Base-by-base conservation (phyloP, 2,329 filamentous ascomycete species). In the Lasiodiplodia citricola region DNA sequence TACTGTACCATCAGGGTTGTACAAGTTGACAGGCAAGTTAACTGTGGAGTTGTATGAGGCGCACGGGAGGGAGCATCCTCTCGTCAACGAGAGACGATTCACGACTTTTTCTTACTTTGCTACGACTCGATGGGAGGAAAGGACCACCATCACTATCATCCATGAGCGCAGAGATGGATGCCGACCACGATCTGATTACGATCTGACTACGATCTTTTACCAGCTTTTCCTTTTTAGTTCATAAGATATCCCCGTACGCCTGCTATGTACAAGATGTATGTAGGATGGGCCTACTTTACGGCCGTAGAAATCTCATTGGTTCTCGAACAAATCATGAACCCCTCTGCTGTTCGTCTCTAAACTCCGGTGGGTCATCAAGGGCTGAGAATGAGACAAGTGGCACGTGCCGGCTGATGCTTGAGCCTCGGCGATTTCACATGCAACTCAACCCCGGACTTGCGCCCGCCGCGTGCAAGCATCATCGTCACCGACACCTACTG, bases 401-500 rank as follows among this genome's bases (percentile, higher is more conserved):
- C 25, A n/a, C 21, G 23, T 28, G 50, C 18, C 31, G 37, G 28
- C 31, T 35, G 31, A 16, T 28, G 44, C n/a, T 21, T 52, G 47
- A 60, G 65, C 65, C 66, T 62, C 56, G 66, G 66, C 57, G 55
- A 56, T 62, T 68, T 68, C 66, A 68, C 66, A 68, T 68, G 66
- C 28, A 28, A 28, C 28, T 25, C 47, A 68, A 54, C 56, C 56
- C 47, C 66, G 56, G 66, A 62, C 47, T 60, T 67, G 58, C 41
- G 58, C 58, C 60, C 44, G 60, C 63, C 21, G 52, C 63, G 51
- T n/a, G 63, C 50, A 56, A 44, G 38, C 51, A 66, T 66, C 51
- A 44, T 66, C 52, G 63, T 35, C 63, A 56, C 63, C 63, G 63
- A 66, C 63, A 66, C 35, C 60, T 21, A 37, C 50, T 31, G 63